phyloP scores from a whole-genome alignment of 768 basidiomycete genomes.

The Tricholoma hemisulphureum region DNA sequence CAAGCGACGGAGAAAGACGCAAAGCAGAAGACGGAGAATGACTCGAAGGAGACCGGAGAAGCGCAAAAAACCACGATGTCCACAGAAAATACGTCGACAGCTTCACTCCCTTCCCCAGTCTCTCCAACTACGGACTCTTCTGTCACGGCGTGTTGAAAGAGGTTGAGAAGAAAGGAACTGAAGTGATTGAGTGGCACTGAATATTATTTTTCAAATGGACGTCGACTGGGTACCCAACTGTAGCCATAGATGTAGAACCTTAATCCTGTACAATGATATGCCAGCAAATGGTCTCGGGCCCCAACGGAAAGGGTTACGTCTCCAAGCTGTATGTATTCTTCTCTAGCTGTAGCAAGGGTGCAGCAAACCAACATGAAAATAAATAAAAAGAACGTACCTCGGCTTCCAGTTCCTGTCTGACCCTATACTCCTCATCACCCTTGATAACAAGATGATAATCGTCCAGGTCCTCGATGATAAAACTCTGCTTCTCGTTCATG shows the following conservation, averaged over 20 bases:
- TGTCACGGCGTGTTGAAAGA: not conserved
- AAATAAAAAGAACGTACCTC: conserved; percentile 52
- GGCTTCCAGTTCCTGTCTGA: conserved; percentile 67
- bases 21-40: conserved; percentile 29
- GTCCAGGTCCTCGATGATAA: conserved; percentile 86
- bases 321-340: conserved; percentile 85
- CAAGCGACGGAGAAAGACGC: conserved; percentile 29
- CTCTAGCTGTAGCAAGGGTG: conserved; percentile 53
- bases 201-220: not conserved
- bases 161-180: not conserved
- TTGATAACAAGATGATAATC: conserved; percentile 82
- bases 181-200: not conserved
- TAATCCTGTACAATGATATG: not conserved
- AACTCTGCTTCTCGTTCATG: conserved; percentile 77
- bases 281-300: not conserved
- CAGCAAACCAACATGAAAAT: conserved; percentile 2
- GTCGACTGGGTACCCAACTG: not conserved
- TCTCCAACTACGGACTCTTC: not conserved
- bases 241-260: not conserved
- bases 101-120: not conserved
- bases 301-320: conserved; percentile 4
- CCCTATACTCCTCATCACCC: conserved; percentile 75
- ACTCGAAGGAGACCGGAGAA: conserved; percentile 3
- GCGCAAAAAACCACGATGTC: not conserved
- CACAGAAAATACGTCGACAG: not conserved